Evolutionary conservation across 495 filamentous ascomycete genomes (phyloP), one percentile per base, ranked within the genome.

Genomic region (Durotheca rogersii): DNA sequence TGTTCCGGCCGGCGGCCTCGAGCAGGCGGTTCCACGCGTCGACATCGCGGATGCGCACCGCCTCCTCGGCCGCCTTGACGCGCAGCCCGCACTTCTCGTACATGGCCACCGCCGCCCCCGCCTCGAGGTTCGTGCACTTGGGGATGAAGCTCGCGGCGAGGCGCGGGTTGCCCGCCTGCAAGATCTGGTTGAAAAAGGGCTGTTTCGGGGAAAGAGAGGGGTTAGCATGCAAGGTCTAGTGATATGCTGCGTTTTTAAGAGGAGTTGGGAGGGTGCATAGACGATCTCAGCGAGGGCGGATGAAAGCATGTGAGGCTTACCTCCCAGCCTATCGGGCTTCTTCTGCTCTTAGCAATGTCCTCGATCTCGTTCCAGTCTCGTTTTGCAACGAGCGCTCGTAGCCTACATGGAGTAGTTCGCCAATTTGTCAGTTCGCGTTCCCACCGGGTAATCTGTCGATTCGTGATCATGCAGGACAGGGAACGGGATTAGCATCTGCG

Each of bases 281-380:
- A 10, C 46, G 14, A 34, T 23, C 33, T 53, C 37, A 36, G 11
- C n/a, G 40, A 30, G 37, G 15, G 29, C 15, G 44, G 17, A 40
- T 6, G 14, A 30, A 25, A 40, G 52, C 17, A 58, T 16, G 41
- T 34, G 30, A 47, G n/a, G 65, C 77, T 70, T 71, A 88, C 85
- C 80, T 93, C 90, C 94, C 94, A 98, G 32, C 91, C 93, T 63
- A 98, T 96, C n/a, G 93, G 87, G 36, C 84, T 88, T 61, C 91
- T 94, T 38, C 77, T 73, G 35, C 69, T 75, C 61, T 80, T 81
- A 35, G 79, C 81, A 53, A 88, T 78, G 52, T 96, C 90, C 68
- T 97, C 91, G 47, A 98, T 73, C 63, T 96, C 94, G 30, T 78
- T 81, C 90, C 90, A 97, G 63, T 95, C 86, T 30, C 93, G 81